Conservation (phyloP, 805 yeast genomes). For the Hanseniaspora thailandica region DNA sequence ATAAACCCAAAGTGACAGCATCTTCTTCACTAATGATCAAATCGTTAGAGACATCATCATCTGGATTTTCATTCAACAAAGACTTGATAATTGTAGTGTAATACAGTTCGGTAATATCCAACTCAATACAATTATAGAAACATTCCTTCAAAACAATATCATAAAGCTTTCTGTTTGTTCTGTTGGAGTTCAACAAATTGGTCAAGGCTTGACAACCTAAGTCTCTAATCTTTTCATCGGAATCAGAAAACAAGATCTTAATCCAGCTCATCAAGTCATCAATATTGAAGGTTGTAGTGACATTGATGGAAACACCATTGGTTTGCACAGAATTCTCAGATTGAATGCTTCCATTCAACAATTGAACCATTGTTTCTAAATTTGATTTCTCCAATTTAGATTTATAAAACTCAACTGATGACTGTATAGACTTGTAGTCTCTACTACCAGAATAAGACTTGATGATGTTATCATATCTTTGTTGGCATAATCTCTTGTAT, state of each 20-base stretch:
- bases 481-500: slow-evolving; percentile 45
- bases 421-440: slow-evolving; percentile 42
- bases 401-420: slow-evolving; percentile 71
- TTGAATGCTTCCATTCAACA: slow-evolving; percentile 64
- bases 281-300: slow-evolving; percentile 47
- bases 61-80: slow-evolving; percentile 35
- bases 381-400: slow-evolving; percentile 59
- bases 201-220: slow-evolving; percentile 62
- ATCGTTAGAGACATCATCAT: slow-evolving; percentile 16
- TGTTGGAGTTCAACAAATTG: slow-evolving; percentile 53
- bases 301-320: slow-evolving; percentile 32
- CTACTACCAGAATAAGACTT: slow-evolving; percentile 31
- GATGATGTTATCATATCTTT: slow-evolving; percentile 52
- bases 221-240: slow-evolving; percentile 44
- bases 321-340: slow-evolving; percentile 36
- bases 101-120: slow-evolving; percentile 51
- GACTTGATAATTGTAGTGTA: slow-evolving; percentile 62
- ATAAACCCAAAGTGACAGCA: slow-evolving; percentile 60
- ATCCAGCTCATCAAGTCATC: slow-evolving; percentile 66
- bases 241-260: slow-evolving; percentile 52
- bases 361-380: slow-evolving; percentile 70
- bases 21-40: slow-evolving; percentile 50
- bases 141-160: slow-evolving; percentile 60
- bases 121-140: slow-evolving; percentile 42
- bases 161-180: slow-evolving; percentile 39